phyloP scores from a whole-genome alignment of 257 asterid genomes.

The Echium plantagineum region DNA sequence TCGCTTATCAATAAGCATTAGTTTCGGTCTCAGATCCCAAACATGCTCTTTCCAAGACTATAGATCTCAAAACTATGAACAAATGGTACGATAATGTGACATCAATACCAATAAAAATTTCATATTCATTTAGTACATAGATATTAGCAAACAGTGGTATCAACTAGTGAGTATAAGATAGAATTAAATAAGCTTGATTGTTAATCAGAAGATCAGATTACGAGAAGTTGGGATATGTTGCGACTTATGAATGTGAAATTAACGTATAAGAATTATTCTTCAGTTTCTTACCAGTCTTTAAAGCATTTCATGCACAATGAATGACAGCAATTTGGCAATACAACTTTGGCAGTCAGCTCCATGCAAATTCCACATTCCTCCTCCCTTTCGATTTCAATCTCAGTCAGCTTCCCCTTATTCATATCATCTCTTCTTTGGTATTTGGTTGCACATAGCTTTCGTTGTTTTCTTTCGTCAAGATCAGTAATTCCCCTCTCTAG shows the following conservation, averaged over 20 bases:
- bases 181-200: too few relatives aligned
- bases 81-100: background rate
- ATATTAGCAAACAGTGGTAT: background rate
- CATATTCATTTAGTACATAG: background rate
- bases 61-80: background rate
- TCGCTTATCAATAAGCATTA: background rate
- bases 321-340: conserved; percentile 73
- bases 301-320: conserved; percentile 76
- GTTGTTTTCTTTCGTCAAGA: conserved; percentile 75
- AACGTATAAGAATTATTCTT: background rate
- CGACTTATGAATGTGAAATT: background rate
- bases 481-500: conserved; percentile 70
- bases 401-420: conserved; percentile 67
- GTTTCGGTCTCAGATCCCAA: background rate
- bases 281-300: conserved; percentile 48
- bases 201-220: background rate
- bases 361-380: conserved; percentile 95
- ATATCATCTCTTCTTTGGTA: conserved; percentile 42
- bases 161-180: background rate
- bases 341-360: conserved; percentile 79
- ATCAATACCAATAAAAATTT: background rate
- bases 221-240: background rate
- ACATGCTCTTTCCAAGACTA: background rate
- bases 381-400: conserved; percentile 77
- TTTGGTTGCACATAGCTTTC: conserved; percentile 46